Base-by-base conservation (phyloP, 257 asterid species). In the Solanum ossicruentum region DNA sequence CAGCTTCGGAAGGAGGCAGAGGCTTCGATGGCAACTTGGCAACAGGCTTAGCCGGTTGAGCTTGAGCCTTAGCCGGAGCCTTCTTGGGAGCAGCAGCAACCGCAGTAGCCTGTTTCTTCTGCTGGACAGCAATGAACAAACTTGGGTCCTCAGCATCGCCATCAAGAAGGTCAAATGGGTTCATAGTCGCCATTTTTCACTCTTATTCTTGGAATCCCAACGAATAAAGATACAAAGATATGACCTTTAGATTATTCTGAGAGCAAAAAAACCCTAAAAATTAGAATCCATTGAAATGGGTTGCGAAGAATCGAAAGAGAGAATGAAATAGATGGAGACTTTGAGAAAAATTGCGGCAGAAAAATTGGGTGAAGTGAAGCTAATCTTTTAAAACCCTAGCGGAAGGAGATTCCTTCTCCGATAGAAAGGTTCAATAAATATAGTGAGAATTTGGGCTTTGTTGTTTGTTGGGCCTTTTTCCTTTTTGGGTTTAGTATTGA, bases 11-110 rank as follows among this genome's bases (percentile, higher is more conserved):
- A 1, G 95, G 93, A 75, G 94, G 97, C 2, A 84, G 87, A 18
- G 97, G 94, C 90, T 93, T 92, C 41, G 97, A 77, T 1, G 95
- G 93, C 57, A 90, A 88, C 88, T 89, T 89, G 52, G 94, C 92
- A 26, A 82, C 32, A 26, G 92, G 36, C 88, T 91, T 89, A 17
- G 88, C 87, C 21, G 89, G 84, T 82, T 87, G 88, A 73, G 84
- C 83, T 17, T 69, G 26, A 81, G 84, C 84, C 88, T 84, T 88
- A 84, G 84, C 86, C 43, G 92, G 79, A 56, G 66, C 91, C 71
- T 89, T 89, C 91, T 93, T 90, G 39, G 89, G 5, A 20, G 73
- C 80, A 67, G 86, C 89, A 20, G 85, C 75, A 36, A 36, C 78
- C 6, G 86, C 78, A 4, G 86, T 16, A 43, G 87, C 87, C 18